Conservation (phyloP, 768 basidiomycete species). For the Arthromyces matolae region DNA sequence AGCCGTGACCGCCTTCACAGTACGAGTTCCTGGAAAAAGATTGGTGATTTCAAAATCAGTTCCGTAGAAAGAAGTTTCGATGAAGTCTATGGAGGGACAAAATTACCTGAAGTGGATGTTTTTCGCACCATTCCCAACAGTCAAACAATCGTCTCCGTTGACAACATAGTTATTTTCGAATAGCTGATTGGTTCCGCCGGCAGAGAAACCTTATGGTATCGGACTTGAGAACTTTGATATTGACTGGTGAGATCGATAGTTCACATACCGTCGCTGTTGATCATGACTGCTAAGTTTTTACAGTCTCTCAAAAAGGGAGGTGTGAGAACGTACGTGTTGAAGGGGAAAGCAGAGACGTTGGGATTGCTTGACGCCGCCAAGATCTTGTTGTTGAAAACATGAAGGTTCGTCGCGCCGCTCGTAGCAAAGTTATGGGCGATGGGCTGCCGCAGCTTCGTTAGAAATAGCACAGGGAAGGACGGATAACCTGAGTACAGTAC, state of each 20-base stretch:
- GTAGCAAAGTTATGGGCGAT: slow-evolving; percentile 59
- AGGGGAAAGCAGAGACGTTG: slow-evolving; percentile 46
- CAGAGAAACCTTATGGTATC: slow-evolving; percentile 43
- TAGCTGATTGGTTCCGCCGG: slow-evolving; percentile 51
- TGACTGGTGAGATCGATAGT: background rate
- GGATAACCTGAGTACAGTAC: slow-evolving; percentile 18
- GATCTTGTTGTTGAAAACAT: slow-evolving; percentile 53
- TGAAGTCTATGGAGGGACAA: background rate
- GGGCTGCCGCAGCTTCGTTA: slow-evolving; percentile 32
- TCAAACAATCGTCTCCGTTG: slow-evolving; percentile 63
- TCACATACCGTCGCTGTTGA: slow-evolving; percentile 34
- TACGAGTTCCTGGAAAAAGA: slow-evolving; percentile 42
- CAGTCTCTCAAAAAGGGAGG: no score
- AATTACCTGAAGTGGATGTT: slow-evolving; percentile 47
- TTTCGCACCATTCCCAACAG: slow-evolving; percentile 52
- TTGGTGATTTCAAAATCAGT: no score
- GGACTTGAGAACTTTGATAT: background rate
- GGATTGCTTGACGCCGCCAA: slow-evolving; percentile 45
- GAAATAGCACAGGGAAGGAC: background rate
- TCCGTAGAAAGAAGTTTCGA: no score
- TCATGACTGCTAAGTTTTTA: no score
- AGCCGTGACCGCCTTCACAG: slow-evolving; percentile 57
- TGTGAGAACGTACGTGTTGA: slow-evolving; percentile 59
- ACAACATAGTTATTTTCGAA: slow-evolving; percentile 56
- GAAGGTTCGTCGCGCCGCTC: slow-evolving; percentile 44